Conservation (phyloP, 2,329 filamentous ascomycete genomes). For the Penicillium sp. region DNA sequence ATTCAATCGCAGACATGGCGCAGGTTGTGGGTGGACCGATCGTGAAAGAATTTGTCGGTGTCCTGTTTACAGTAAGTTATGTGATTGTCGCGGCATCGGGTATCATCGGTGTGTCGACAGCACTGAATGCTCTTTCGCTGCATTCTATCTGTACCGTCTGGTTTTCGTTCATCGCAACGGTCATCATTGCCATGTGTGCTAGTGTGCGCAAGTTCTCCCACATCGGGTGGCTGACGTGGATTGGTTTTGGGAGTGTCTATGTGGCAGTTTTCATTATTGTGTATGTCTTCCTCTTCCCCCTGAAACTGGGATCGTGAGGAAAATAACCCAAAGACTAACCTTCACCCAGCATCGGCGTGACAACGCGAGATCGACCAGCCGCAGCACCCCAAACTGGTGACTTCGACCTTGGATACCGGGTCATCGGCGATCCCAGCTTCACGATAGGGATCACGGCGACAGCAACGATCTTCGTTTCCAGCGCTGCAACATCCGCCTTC, state of each 20-base stretch:
- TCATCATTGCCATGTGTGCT: slow-evolving; percentile 48
- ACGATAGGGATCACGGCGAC: slow-evolving; percentile 57
- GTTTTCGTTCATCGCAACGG: slow-evolving; percentile 54
- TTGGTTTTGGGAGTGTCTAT: slow-evolving; percentile 57
- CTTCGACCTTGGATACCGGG: slow-evolving; percentile 50
- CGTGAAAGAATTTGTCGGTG: slow-evolving; percentile 52
- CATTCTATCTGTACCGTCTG: slow-evolving; percentile 59
- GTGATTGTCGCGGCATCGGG: slow-evolving; percentile 56
- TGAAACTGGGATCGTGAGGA: no score
- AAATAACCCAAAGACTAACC: background rate
- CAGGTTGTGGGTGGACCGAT: slow-evolving; percentile 52
- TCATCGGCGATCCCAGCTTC: slow-evolving; percentile 56
- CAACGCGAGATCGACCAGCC: slow-evolving; percentile 55
- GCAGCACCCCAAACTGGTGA: slow-evolving; percentile 57
- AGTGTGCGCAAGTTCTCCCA: slow-evolving; percentile 57
- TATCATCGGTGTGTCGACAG: slow-evolving; percentile 58
- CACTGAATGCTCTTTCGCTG: slow-evolving; percentile 56
- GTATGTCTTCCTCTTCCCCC: no score
- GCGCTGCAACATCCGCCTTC: slow-evolving; percentile 57
- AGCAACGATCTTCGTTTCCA: slow-evolving; percentile 56
- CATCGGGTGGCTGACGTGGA: slow-evolving; percentile 61
- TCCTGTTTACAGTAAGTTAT: slow-evolving; percentile 57
- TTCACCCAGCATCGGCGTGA: slow-evolving; percentile 49
- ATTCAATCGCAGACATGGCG: slow-evolving; percentile 58
- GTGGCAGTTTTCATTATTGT: slow-evolving; percentile 57